Evolutionary conservation across 495 filamentous ascomycete species (phyloP).

Genomic region (Aspergillus asperescens): DNA sequence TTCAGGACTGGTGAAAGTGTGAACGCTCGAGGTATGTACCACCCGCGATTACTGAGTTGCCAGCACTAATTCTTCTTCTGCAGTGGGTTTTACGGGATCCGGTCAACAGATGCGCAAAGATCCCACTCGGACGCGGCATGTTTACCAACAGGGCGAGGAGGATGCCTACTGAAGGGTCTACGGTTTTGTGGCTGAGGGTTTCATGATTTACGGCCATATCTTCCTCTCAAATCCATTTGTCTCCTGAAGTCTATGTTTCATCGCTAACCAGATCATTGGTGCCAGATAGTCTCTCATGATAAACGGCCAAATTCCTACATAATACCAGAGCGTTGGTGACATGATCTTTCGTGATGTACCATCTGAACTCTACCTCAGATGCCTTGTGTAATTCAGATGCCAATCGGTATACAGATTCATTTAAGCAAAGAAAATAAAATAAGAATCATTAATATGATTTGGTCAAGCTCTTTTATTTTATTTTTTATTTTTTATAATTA

Average conservation of each 20-base stretch:
- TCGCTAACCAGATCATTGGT: conserved; percentile 8
- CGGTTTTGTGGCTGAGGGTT: neutral
- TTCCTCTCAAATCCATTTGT: neutral
- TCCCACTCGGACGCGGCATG: conserved; percentile 71
- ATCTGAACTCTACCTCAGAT: neutral
- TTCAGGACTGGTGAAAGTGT: conserved; percentile 86
- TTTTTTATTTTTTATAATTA: too few relatives aligned
- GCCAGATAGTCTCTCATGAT: conserved; percentile 1
- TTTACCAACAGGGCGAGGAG: conserved; percentile 78
- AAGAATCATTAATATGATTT: neutral
- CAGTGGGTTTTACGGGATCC: conserved; percentile 94
- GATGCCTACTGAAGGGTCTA: conserved; percentile 44
- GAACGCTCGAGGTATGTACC: conserved; percentile 69
- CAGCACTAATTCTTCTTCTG: conserved; percentile 2
- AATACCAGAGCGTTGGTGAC: neutral
- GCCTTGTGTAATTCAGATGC: neutral
- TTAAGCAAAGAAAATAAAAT: neutral
- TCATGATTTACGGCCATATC: neutral
- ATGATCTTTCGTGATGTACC: too few relatives aligned
- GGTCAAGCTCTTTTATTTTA: too few relatives aligned
- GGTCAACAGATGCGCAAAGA: conserved; percentile 94
- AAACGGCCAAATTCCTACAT: neutral
- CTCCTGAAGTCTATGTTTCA: neutral
- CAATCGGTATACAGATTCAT: neutral
- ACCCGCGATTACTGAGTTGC: neutral